phyloP scores from a whole-genome alignment of 306 rosid genomes.

The Trichosanthes cucumerina region DNA sequence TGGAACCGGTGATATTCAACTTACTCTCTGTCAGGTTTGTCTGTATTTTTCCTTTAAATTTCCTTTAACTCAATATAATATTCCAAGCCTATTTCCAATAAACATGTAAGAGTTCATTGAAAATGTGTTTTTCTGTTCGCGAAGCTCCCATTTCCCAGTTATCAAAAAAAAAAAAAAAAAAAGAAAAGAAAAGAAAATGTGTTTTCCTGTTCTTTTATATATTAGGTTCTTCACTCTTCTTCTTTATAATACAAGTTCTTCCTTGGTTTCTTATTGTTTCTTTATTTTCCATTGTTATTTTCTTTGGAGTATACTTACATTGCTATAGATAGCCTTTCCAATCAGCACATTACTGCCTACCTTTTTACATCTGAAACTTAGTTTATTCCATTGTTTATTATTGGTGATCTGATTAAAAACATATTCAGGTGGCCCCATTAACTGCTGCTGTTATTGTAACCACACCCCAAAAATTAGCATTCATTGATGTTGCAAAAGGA shows the following conservation, averaged over 20 bases:
- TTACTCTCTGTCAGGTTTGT: constrained; percentile 92
- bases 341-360: neutral
- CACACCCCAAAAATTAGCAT: constrained; percentile 93
- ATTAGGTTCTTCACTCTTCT: neutral
- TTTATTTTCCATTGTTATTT: neutral
- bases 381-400: neutral
- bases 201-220: neutral
- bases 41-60: neutral
- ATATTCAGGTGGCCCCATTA: constrained; percentile 72
- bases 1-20: constrained; percentile 98
- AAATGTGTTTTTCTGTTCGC: neutral
- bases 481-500: constrained; percentile 98
- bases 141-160: too few relatives aligned
- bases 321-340: neutral
- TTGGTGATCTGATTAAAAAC: constrained; percentile 21
- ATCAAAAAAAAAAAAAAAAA: too few relatives aligned
- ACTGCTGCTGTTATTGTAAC: constrained; percentile 96
- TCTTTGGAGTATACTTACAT: neutral
- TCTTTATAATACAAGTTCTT: neutral
- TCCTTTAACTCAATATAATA: neutral
- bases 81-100: neutral
- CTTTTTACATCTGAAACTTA: neutral
- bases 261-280: neutral
- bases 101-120: neutral
- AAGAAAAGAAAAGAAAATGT: too few relatives aligned